A percentile compares a stretch with the other conserved stretches of the same genome.
Conservation (phyloP, 306 rosid genomes). For the Purshia tridentata region DNA sequence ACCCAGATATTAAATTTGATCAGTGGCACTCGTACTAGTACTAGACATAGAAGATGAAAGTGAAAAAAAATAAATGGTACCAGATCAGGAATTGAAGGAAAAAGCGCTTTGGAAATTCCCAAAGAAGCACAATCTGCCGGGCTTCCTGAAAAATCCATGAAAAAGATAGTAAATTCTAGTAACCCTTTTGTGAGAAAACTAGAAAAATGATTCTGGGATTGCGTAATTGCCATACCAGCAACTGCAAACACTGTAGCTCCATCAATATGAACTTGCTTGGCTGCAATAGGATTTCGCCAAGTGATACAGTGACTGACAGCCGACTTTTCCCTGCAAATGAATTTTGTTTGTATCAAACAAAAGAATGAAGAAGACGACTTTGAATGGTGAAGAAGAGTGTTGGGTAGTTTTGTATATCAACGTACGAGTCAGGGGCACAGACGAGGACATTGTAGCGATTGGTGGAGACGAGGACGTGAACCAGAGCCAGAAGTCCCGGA, state of each 20-base stretch:
- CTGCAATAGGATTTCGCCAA: conserved; percentile 68
- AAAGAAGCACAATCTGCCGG: conserved; percentile 93
- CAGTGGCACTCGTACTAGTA: not conserved
- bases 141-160: conserved; percentile 54
- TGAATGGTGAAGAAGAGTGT: not conserved
- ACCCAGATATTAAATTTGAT: not conserved
- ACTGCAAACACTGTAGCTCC: conserved; percentile 76
- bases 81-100: conserved; percentile 72
- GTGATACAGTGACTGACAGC: conserved; percentile 82
- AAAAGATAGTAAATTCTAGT: not conserved
- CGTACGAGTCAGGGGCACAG: conserved; percentile 90
- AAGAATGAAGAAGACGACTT: too few relatives aligned
- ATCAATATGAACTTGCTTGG: conserved; percentile 52
- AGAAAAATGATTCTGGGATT: not conserved
- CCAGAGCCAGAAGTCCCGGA: conserved; percentile 80
- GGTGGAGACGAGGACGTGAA: conserved; percentile 62
- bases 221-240: conserved; percentile 43
- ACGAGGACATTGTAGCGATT: conserved; percentile 60
- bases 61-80: conserved; percentile 24
- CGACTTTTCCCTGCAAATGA: conserved; percentile 65
- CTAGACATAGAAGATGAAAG: not conserved
- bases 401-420: not conserved
- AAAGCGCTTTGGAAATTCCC: conserved; percentile 71
- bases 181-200: not conserved
- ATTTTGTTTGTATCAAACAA: not conserved